Base-by-base conservation (phyloP, 2,329 filamentous ascomycete genomes). In the Periconia sp. region DNA sequence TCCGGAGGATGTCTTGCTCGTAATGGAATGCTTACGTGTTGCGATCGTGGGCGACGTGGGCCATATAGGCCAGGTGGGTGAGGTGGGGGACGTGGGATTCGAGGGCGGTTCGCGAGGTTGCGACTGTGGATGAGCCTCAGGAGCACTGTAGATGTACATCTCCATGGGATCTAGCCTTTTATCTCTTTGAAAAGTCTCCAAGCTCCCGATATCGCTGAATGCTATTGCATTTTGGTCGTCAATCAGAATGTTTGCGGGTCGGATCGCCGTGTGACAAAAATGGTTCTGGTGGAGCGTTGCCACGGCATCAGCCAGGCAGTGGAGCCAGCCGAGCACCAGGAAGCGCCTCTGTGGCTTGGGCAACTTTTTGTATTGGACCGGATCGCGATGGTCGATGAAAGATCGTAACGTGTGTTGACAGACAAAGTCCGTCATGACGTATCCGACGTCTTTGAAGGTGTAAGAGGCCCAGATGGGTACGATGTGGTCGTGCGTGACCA, bases 401-500 rank as follows among this genome's bases (percentile, higher is more conserved):
- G 85, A 83, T 62, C 84, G 86, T 37, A 92, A 79, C 15, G 78
- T 89, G 60, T 83, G 84, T 57, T 91, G 87, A 53, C 82, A 81
- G 8, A 85, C 81, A 15, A 88, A 88, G 15, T 84, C 84, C 50
- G 89, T 85, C 17, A 92, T 76, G 20, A 86, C 77, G 64, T 87
- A 91, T 8, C 85, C 87, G 55, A 73, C 77, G 6, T 81, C 84
- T 59, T 84, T 83, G 50, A 86, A 79, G 1, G 82, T 85, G 67
- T 91, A 92, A 0, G 89, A 89, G 2, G 83, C 85, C 81, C 84
- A 90, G 41, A 88, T 82, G 11, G 84, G 85, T n/a, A 85, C 82
- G 53, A 92, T 79, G 66, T 92, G 89, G 42, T 85, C 81, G 65
- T 90, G 88, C 53, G 84, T 79, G 15, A 89, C 67, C 49, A 78